Evolutionary conservation across 2,329 filamentous ascomycete species (phyloP), one percentile per base, ranked within the genome.

Genomic region (Penicillium sp.): DNA sequence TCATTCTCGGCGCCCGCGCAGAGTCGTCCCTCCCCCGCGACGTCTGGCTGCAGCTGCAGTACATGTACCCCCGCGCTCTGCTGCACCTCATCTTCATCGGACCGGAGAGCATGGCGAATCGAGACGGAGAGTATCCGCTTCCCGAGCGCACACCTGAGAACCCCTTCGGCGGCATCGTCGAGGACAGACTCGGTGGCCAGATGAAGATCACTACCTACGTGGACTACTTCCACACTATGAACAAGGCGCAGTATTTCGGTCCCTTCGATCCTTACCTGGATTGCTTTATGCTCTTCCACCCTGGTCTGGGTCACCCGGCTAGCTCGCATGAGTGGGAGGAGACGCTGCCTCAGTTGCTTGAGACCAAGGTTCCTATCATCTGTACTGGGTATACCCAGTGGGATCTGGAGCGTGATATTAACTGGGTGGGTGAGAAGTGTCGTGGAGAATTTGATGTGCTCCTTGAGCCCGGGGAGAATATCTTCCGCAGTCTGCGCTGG

Each of bases 181-280:
- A 99, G 77, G 93, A 96, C 74, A 87, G 93, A 51, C 83, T 99
- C 9, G 91, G 89, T 71, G 87, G 89, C 54, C 88, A 89, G 64
- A 87, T 97, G 85, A 99, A 99, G 80, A 96, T 99, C 70, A 94
- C 89, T 73, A 99, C 95, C 0, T 96, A 92, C 69, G 93, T 97
- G 50, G 94, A 99, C 67, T 97, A 99, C 78, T 99, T 95, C 79
- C 93, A 99, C 76, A 97, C 91, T 2, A 85, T 99, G 66, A 93
- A 99, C 78, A 86, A 92, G 72, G 90, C 93, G 0, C 89, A 91
- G 47, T 84, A 92, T 71, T 99, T 97, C 78, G 86, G 90, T 57
- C 94, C 95, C 0, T 97, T 95, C 72, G 94, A 99, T 72, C 94
- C 94, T 0, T 99, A 99, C 78, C 96, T 99, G 74, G 94, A 99